phyloP scores from a whole-genome alignment of 1,284 basidiomycete genomes.

The Austroboletus novae-zelandiae region DNA sequence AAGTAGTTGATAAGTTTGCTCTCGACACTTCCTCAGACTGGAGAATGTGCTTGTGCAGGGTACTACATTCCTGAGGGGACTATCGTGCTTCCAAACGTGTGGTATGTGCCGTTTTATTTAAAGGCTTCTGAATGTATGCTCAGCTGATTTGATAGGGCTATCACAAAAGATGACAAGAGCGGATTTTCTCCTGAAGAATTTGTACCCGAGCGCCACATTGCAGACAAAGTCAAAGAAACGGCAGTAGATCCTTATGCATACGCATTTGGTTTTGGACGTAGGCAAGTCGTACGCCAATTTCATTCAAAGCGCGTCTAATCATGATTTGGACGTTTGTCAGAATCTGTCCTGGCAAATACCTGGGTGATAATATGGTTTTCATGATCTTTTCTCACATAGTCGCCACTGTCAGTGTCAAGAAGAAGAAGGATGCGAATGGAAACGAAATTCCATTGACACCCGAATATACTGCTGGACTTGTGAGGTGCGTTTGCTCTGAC shows the following conservation, averaged over 20 bases:
- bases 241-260: slow-evolving; percentile 17
- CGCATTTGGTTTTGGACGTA: slow-evolving; percentile 20
- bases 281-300: not conserved
- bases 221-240: slow-evolving; percentile 4
- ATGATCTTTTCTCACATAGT: slow-evolving; percentile 17
- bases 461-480: slow-evolving; percentile 9
- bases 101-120: slow-evolving; percentile 18
- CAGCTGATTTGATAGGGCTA: slow-evolving; percentile 10
- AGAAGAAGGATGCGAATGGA: slow-evolving; percentile 7
- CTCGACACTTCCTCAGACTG: not conserved
- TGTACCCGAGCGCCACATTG: slow-evolving; percentile 14
- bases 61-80: slow-evolving; percentile 31
- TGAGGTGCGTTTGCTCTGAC: slow-evolving; percentile 12
- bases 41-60: slow-evolving; percentile 8
- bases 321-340: slow-evolving; percentile 1
- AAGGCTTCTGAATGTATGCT: too few species aligned
- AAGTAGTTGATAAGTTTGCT: not conserved
- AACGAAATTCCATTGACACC: slow-evolving; percentile 8
- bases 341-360: slow-evolving; percentile 18
- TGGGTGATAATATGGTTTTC: slow-evolving; percentile 20
- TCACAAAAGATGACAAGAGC: slow-evolving; percentile 18
- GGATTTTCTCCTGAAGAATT: slow-evolving; percentile 20
- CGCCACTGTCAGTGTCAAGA: slow-evolving; percentile 15
- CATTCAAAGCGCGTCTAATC: not conserved
- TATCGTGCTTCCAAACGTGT: slow-evolving; percentile 35